A percentile compares a stretch with the other conserved stretches of the same genome.
These are phyloP conservation scores for Emmonsia crescens DNA, from an alignment of 2,329 filamentous ascomycete genomes.

Conservation along the genomic window DNA sequence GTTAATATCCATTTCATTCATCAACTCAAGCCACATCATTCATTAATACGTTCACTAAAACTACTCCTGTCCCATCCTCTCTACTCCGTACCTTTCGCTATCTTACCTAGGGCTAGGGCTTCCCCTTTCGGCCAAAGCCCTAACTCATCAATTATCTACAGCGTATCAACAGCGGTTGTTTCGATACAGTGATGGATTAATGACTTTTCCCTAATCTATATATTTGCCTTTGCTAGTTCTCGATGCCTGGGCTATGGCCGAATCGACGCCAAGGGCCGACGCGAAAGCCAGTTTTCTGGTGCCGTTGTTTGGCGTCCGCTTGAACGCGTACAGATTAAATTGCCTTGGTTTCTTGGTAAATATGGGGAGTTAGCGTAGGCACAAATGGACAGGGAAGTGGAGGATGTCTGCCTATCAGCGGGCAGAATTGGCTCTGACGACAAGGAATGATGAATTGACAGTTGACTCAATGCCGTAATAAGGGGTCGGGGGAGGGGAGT, in stretches of 20 bases:
- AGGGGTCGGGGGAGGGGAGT: neutral
- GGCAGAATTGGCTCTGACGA: neutral
- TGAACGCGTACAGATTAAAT: neutral
- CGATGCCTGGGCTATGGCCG: too few species aligned
- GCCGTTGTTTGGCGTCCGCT: neutral
- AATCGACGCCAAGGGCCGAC: neutral
- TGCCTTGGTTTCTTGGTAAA: neutral
- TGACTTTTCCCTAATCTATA: neutral
- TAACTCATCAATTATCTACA: neutral
- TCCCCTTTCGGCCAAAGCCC: neutral
- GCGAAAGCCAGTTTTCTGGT: neutral
- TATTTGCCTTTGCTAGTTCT: neutral
- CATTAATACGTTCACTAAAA: neutral
- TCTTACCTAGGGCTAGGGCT: neutral
- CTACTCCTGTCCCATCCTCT: too few species aligned
- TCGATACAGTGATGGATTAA: too few species aligned
- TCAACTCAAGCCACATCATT: neutral
- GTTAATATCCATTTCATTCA: neutral
- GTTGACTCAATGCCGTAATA: neutral
- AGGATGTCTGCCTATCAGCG: neutral
- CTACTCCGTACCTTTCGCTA: too few species aligned
- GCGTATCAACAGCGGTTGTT: too few species aligned
- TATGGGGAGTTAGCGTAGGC: neutral
- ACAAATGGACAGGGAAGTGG: neutral
- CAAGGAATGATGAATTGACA: neutral